Percentiles rank a stretch among this genome's conserved stretches.
These are phyloP conservation scores for Mortierella sp. DNA, from an alignment of 371 early-diverging fungal genomes.

Conservation along the genomic window DNA sequence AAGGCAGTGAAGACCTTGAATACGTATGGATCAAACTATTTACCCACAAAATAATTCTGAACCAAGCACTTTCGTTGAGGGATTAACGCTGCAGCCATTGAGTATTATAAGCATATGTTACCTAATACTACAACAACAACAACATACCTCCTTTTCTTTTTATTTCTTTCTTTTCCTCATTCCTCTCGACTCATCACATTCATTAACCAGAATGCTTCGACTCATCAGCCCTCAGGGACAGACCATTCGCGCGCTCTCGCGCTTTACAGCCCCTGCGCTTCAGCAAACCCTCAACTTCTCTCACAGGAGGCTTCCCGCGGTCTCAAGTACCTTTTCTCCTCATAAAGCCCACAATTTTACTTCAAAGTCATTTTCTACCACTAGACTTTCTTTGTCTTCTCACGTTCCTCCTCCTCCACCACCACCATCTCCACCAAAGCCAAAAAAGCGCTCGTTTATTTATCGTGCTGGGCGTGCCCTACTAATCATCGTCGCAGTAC, in stretches of 20 bases:
- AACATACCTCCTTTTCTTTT: not conserved
- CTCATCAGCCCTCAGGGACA: slow-evolving; percentile 26
- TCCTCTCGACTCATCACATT: not conserved
- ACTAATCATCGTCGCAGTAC: slow-evolving; percentile 22
- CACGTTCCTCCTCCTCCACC: slow-evolving; percentile 5
- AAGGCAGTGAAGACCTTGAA: too few relatives aligned
- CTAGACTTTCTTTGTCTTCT: slow-evolving; percentile 12
- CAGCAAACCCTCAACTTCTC: slow-evolving; percentile 5
- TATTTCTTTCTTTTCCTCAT: not conserved
- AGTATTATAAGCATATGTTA: too few relatives aligned
- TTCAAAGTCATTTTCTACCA: slow-evolving; percentile 1
- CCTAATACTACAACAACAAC: too few relatives aligned
- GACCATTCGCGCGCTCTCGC: slow-evolving; percentile 8
- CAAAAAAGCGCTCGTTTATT: slow-evolving; percentile 28
- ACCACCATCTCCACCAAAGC: slow-evolving; percentile 28
- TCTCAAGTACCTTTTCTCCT: slow-evolving; percentile 1
- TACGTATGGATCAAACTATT: too few relatives aligned
- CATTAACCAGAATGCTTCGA: slow-evolving; percentile 22
- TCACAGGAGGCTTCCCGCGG: slow-evolving; percentile 7
- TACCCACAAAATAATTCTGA: too few relatives aligned
- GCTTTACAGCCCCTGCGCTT: slow-evolving; percentile 1
- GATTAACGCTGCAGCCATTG: too few relatives aligned
- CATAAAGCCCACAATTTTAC: not conserved
- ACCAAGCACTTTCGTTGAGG: too few relatives aligned
- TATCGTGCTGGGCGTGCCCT: slow-evolving; percentile 39